These are phyloP conservation scores for Rhinocladiella mackenziei DNA, from an alignment of 2,329 filamentous ascomycete species.

Conservation along the genomic window DNA sequence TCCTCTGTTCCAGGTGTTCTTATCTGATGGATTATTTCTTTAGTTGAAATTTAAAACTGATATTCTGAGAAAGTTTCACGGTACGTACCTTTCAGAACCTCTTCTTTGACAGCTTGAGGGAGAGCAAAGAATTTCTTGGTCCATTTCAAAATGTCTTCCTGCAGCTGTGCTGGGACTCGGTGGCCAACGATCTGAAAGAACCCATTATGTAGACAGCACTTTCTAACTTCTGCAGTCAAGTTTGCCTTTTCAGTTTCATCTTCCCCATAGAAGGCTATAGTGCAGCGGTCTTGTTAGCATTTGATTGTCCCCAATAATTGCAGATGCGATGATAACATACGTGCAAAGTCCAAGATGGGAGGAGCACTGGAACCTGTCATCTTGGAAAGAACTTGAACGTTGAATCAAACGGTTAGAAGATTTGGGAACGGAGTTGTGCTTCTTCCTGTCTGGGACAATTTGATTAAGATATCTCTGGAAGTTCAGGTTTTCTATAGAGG, in stretches of 20 bases:
- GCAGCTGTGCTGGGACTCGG: constrained; percentile 41
- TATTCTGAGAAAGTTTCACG: not conserved
- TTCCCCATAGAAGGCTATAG: constrained; percentile 32
- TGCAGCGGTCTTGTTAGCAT: too few species aligned
- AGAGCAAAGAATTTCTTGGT: constrained; percentile 49
- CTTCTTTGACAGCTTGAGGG: constrained; percentile 41
- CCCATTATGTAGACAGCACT: constrained; percentile 46
- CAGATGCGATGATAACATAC: too few species aligned
- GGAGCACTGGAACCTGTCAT: too few species aligned
- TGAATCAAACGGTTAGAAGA: too few species aligned
- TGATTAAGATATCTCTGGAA: too few species aligned
- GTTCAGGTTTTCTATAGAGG: too few species aligned
- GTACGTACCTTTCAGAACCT: constrained; percentile 33
- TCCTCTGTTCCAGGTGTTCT: constrained; percentile 32
- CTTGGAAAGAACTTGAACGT: too few species aligned
- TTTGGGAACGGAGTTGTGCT: too few species aligned
- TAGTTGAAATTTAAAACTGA: not conserved
- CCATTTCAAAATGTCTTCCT: constrained; percentile 41
- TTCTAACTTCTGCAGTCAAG: constrained; percentile 37
- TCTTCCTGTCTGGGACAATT: too few species aligned
- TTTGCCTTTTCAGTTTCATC: constrained; percentile 32
- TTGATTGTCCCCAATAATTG: too few species aligned
- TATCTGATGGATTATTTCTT: constrained; percentile 28
- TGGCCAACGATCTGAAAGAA: constrained; percentile 55
- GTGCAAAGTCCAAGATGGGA: too few species aligned